These are phyloP conservation scores for Malassezia globosa DNA, from an alignment of 1,284 basidiomycete genomes.

Conservation along the genomic window DNA sequence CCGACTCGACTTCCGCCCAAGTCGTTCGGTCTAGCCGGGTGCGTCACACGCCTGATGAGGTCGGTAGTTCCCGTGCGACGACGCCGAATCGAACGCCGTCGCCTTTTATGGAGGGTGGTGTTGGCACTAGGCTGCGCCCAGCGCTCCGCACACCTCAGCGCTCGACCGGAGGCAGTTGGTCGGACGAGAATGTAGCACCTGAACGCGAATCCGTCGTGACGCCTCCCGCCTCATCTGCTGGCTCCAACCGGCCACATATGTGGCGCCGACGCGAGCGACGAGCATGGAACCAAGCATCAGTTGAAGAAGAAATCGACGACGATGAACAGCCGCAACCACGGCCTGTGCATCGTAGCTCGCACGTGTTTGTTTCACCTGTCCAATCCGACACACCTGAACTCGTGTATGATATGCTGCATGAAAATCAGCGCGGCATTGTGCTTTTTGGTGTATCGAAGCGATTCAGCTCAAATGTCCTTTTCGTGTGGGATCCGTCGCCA, in stretches of 20 bases:
- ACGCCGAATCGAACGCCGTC: background rate
- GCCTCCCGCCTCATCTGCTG: background rate
- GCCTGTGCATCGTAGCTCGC: constrained; percentile 2
- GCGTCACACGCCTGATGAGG: background rate
- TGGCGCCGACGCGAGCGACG: constrained; percentile 10
- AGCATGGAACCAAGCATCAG: constrained; percentile 14
- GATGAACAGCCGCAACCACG: constrained; percentile 13
- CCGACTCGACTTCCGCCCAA: background rate
- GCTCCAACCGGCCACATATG: background rate
- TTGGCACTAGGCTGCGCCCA: too few species aligned
- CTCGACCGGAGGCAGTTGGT: background rate
- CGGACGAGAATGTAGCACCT: too few species aligned
- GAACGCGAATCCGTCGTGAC: too few species aligned
- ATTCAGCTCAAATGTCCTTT: constrained; percentile 38
- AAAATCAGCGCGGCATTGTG: constrained; percentile 42
- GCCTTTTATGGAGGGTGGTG: background rate
- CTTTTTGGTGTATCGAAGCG: constrained; percentile 40
- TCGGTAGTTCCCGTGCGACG: too few species aligned
- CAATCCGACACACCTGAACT: constrained; percentile 1
- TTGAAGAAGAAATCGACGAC: constrained; percentile 13
- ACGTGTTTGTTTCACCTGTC: background rate
- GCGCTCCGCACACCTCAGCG: background rate
- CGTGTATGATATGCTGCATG: constrained; percentile 41
- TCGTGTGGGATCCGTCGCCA: constrained; percentile 40
- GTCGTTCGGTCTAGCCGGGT: background rate